These are phyloP conservation scores for Nigrospora osmanthi DNA, from an alignment of 2,329 filamentous ascomycete species.

Conservation along the genomic window DNA sequence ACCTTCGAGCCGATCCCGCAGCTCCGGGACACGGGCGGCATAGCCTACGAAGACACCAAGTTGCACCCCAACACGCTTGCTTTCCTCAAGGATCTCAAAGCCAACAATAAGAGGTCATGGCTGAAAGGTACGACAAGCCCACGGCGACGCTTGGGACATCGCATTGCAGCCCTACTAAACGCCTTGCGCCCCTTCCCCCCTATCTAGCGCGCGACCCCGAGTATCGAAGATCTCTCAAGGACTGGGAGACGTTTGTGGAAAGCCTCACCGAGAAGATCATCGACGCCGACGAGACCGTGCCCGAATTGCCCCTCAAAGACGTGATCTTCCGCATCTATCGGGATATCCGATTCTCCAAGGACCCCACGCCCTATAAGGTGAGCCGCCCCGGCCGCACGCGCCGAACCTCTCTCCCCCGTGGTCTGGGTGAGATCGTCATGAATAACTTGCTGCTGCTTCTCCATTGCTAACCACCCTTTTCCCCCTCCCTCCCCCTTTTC, in stretches of 20 bases:
- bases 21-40: conserved; percentile 29
- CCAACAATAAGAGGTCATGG: conserved; percentile 52
- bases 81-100: conserved; percentile 51
- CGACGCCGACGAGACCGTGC: conserved; percentile 71
- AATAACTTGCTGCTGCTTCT: too few relatives aligned
- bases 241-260: conserved; percentile 76
- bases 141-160: not conserved
- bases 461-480: too few relatives aligned
- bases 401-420: not conserved
- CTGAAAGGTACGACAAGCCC: conserved; percentile 40
- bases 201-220: conserved; percentile 66
- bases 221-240: conserved; percentile 68
- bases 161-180: not conserved
- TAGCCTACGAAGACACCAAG: conserved; percentile 42
- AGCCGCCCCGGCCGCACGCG: conserved; percentile 8
- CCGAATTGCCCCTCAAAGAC: conserved; percentile 80
- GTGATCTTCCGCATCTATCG: conserved; percentile 82
- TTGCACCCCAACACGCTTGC: conserved; percentile 50
- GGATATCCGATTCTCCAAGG: conserved; percentile 76
- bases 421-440: too few relatives aligned
- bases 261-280: conserved; percentile 62
- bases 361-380: conserved; percentile 85
- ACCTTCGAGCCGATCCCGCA: conserved; percentile 33
- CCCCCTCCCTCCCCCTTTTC: not conserved
- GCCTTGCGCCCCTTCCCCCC: not conserved